Evolutionary conservation across 2,329 filamentous ascomycete species (phyloP).

Genomic region (Talaromyces atroroseus): DNA sequence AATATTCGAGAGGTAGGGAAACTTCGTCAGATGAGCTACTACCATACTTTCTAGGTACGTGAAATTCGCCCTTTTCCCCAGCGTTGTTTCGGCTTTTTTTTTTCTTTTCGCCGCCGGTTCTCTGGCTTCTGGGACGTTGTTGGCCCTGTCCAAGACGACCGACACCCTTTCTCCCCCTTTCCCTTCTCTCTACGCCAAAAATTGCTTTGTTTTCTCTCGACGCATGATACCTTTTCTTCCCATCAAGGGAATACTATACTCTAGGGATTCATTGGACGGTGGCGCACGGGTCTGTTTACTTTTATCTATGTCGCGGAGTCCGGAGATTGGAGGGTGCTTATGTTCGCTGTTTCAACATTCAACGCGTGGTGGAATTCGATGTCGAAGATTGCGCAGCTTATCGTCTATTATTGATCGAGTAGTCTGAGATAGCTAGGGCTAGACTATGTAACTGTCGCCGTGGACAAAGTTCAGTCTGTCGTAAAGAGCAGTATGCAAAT

Average conservation of each 20-base stretch:
- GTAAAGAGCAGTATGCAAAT: too few species aligned
- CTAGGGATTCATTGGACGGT: neutral
- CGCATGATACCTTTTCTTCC: neutral
- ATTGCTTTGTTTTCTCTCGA: neutral
- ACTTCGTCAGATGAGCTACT: neutral
- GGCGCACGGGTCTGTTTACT: neutral
- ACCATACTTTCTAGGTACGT: conserved; percentile 9
- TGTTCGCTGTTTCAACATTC: neutral
- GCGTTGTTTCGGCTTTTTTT: neutral
- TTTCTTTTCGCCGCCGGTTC: neutral
- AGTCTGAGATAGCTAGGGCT: too few species aligned
- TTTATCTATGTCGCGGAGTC: neutral
- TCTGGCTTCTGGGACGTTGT: neutral
- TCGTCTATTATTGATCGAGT: too few species aligned
- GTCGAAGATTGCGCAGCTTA: neutral
- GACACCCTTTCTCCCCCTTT: neutral
- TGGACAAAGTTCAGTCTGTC: too few species aligned
- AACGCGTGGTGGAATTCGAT: neutral
- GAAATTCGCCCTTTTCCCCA: neutral
- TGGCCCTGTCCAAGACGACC: neutral
- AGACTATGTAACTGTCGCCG: too few species aligned
- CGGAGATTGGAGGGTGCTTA: neutral
- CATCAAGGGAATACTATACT: neutral
- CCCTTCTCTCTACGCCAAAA: neutral
- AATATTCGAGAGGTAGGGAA: neutral